Percentiles rank a stretch among this genome's conserved stretches.
Evolutionary conservation across 495 filamentous ascomycete species (phyloP).

Genomic region (Penicillium psychrofluorescens): DNA sequence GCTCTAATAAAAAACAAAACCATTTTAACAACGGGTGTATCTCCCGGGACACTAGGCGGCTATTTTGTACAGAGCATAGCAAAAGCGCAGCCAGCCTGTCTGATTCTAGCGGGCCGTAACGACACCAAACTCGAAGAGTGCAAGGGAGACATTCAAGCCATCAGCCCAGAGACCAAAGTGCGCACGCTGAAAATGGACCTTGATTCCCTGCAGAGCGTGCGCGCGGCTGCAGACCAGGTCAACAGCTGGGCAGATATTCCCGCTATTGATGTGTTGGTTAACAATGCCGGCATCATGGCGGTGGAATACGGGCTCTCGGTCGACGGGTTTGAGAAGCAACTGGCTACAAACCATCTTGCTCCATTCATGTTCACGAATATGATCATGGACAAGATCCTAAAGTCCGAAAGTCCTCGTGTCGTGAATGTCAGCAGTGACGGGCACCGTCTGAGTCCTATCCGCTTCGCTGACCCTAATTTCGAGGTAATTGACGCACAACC

Average conservation of each 20-base stretch:
- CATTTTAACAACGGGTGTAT: conserved; percentile 45
- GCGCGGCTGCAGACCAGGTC: conserved; percentile 43
- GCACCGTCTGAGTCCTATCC: conserved; percentile 32
- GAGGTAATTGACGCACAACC: conserved; percentile 8
- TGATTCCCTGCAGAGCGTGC: conserved; percentile 31
- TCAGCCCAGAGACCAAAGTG: conserved; percentile 19
- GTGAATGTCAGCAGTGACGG: conserved; percentile 29
- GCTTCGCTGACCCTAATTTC: conserved; percentile 52
- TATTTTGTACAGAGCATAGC: conserved; percentile 40
- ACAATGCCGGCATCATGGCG: conserved; percentile 66
- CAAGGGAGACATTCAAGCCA: conserved; percentile 23
- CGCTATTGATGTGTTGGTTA: conserved; percentile 60
- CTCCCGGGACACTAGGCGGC: conserved; percentile 37
- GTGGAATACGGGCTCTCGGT: conserved; percentile 21
- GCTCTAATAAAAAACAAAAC: conserved; percentile 24
- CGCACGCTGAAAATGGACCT: conserved; percentile 38
- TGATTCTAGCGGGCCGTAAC: conserved; percentile 51
- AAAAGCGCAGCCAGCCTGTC: conserved; percentile 38
- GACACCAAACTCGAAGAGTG: conserved; percentile 26
- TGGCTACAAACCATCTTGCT: conserved; percentile 50
- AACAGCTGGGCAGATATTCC: conserved; percentile 33
- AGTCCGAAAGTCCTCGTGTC: conserved; percentile 9
- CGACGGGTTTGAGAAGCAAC: conserved; percentile 45
- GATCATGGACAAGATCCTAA: conserved; percentile 40
- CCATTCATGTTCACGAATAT: conserved; percentile 55